Conservation (phyloP, 2,329 filamentous ascomycete species). For the Sclerotinia nivalis region DNA sequence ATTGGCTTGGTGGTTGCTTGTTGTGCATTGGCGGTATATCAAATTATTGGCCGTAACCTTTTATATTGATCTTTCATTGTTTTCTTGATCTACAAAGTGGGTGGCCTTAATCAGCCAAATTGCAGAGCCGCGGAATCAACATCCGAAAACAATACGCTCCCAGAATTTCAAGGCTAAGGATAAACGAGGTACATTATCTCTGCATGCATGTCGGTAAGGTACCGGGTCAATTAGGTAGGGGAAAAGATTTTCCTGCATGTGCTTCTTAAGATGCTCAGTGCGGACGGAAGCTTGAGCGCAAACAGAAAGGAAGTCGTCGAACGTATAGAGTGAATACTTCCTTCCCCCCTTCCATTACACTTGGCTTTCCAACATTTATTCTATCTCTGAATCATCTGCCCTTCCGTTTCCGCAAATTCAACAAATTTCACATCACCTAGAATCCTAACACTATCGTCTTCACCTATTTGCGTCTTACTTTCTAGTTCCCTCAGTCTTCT, state of each 20-base stretch:
- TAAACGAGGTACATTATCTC: slow-evolving; percentile 7
- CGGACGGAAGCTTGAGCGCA: slow-evolving; percentile 18
- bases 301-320: slow-evolving; percentile 1
- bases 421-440: neutral
- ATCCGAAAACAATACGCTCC: slow-evolving; percentile 4
- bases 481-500: neutral
- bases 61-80: slow-evolving; percentile 1
- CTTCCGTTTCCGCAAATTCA: slow-evolving; percentile 12
- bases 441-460: neutral
- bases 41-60: too few relatives aligned
- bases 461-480: slow-evolving; percentile 3
- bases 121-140: slow-evolving; percentile 3
- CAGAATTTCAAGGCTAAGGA: slow-evolving; percentile 3
- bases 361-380: neutral
- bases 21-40: neutral
- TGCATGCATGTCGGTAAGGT: slow-evolving; percentile 13
- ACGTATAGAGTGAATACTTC: slow-evolving; percentile 18
- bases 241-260: slow-evolving; percentile 1
- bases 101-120: neutral
- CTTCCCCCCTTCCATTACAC: neutral
- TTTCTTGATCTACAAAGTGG: neutral
- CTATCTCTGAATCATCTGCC: neutral
- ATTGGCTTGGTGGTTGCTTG: neutral
- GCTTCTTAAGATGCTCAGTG: slow-evolving; percentile 13
- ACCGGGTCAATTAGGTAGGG: neutral